Evolutionary conservation across 345 rosid species (phyloP).

Genomic region (Excoecaria cochinchinensis): DNA sequence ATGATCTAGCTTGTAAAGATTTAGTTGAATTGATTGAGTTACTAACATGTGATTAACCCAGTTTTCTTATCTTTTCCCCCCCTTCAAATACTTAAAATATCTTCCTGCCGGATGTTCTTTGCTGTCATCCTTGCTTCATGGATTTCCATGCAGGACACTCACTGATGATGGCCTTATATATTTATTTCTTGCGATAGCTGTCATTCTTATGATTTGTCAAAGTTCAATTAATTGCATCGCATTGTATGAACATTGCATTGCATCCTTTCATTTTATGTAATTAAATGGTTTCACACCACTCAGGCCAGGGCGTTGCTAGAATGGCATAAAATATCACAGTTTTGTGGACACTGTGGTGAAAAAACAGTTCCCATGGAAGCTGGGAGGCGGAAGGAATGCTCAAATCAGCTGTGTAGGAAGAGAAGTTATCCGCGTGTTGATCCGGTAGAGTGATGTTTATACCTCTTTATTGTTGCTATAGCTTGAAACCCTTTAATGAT

Average conservation of each 20-base stretch:
- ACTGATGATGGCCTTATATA: neutral
- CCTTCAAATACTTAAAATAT: neutral
- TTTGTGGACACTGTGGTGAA: conserved; percentile 83
- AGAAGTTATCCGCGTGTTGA: conserved; percentile 90
- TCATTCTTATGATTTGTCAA: conserved; percentile 10
- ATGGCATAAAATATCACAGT: conserved; percentile 66
- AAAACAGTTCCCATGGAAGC: conserved; percentile 71
- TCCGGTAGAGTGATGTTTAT: conserved; percentile 46
- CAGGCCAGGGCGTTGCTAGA: conserved; percentile 89
- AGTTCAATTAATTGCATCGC: neutral
- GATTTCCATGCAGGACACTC: neutral
- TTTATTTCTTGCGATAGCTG: neutral
- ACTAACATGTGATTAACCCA: neutral
- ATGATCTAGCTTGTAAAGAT: neutral
- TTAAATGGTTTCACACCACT: neutral
- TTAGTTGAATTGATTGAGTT: neutral
- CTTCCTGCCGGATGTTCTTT: neutral
- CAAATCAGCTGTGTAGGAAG: conserved; percentile 55
- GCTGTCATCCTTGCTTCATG: neutral
- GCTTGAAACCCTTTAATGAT: conserved; percentile 3
- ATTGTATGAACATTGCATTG: neutral
- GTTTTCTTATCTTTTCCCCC: neutral
- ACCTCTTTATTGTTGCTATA: neutral
- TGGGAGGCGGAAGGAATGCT: conserved; percentile 76
- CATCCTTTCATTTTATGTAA: neutral